A percentile compares a stretch with the other conserved stretches of the same genome.
These are phyloP conservation scores for Schizochytrium sp. DNA, from an alignment of 108 stramenopile genomes.

Conservation along the genomic window DNA sequence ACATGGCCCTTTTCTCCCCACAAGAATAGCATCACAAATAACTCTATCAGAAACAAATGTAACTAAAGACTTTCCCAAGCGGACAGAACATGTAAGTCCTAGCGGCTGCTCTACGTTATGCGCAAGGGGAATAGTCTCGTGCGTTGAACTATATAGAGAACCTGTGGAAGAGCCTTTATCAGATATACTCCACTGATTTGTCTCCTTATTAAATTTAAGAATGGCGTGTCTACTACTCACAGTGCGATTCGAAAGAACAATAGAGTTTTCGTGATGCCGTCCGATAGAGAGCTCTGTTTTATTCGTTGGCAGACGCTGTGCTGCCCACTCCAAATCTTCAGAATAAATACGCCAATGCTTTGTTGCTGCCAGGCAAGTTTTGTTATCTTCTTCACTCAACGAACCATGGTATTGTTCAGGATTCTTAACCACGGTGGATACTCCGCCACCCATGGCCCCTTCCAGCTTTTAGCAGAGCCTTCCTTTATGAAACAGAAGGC, in stretches of 20 bases:
- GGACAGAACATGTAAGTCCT: not conserved
- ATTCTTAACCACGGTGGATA: not conserved
- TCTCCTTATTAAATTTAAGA: not conserved
- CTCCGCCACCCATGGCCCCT: slow-evolving; percentile 1
- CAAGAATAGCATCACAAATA: not conserved
- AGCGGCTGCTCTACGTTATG: not conserved
- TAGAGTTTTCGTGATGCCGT: not conserved
- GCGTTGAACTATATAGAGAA: not conserved
- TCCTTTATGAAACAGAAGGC: too few species aligned
- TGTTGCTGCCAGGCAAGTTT: not conserved
- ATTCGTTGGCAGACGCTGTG: not conserved
- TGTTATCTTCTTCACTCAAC: not conserved
- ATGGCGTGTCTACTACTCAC: slow-evolving; percentile 30
- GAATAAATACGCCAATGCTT: slow-evolving; percentile 20
- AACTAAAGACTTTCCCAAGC: not conserved
- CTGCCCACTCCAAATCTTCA: slow-evolving; percentile 47
- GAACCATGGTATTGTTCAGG: not conserved
- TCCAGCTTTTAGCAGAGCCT: not conserved
- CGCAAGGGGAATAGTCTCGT: not conserved
- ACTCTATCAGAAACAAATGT: slow-evolving; percentile 6
- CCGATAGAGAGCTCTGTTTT: not conserved
- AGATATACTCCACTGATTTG: not conserved
- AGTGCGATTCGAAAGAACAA: slow-evolving; percentile 17
- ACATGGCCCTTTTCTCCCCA: not conserved
- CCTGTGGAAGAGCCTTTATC: slow-evolving; percentile 54